These are phyloP conservation scores for Ilex asprella DNA, from an alignment of 257 asterid genomes.

Conservation along the genomic window DNA sequence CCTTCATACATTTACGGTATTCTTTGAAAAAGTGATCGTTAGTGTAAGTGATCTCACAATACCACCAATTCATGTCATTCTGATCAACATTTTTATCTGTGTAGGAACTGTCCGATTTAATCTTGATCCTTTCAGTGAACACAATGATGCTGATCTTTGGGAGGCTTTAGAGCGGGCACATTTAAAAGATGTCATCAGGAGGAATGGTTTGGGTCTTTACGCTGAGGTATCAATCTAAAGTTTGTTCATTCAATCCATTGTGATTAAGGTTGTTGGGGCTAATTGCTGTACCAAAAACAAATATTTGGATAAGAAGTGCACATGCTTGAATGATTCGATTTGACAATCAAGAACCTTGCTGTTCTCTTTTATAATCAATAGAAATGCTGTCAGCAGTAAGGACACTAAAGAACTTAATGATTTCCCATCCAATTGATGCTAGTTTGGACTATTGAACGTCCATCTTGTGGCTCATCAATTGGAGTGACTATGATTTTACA, in stretches of 20 bases:
- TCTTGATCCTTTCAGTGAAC: conserved; percentile 93
- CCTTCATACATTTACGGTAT: too few species aligned
- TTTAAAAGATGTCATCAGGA: conserved; percentile 77
- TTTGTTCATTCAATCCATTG: neutral
- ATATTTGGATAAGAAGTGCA: neutral
- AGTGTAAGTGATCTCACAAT: too few species aligned
- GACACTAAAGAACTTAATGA: neutral
- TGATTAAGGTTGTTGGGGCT: neutral
- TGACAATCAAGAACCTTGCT: neutral
- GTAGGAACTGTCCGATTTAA: conserved; percentile 87
- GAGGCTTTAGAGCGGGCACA: conserved; percentile 99
- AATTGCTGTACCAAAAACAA: neutral
- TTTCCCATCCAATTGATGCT: neutral
- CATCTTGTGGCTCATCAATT: too few species aligned
- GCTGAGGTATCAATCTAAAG: conserved; percentile 53
- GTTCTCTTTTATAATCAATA: neutral
- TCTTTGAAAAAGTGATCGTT: too few species aligned
- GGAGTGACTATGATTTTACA: too few species aligned
- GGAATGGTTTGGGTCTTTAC: conserved; percentile 76
- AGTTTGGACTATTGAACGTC: too few species aligned
- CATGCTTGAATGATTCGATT: neutral
- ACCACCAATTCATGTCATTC: neutral
- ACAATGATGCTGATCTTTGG: conserved; percentile 97
- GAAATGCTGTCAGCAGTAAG: neutral
- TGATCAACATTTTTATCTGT: conserved; percentile 8